Evolutionary conservation across 164 flowering plant species (phyloP), one percentile per base, ranked within the genome.

Genomic region (Platanus orientalis): DNA sequence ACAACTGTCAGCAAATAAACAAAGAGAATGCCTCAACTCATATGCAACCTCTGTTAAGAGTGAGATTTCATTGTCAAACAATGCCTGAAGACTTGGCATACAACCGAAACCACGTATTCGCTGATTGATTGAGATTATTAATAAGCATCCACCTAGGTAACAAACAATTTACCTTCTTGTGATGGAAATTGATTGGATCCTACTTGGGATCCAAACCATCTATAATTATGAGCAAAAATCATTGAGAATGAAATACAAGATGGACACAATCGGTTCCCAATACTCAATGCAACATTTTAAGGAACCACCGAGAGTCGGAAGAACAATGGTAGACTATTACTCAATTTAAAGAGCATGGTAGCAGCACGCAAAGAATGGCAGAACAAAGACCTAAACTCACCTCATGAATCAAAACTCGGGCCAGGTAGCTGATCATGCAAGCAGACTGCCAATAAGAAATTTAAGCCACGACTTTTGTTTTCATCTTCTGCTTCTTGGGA

Each of bases 401-500:
- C 63, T 34, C 24, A 12, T 16, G 36, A 24, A 3, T 54, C 53
- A 54, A 60, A 47, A 44, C 58, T 47, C 21, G 7, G 45, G 12
- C 44, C 39, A 60, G 26, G 34, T 30, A 60, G 42, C 65, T 23
- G 14, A 28, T 42, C 9, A 42, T 20, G 20, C 40, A 48, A 58
- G 20, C 57, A 25, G 26, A 30, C 49, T 47, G 6, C 26, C 4
- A 4, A 1, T 25, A 17, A 30, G 24, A 55, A 63, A 58, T 53
- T 40, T 83, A 84, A 50, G 74, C 49, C 14, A 77, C 58, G 0
- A 25, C 71, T 68, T 86, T 89, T 14, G 75, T n/a, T 81, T 84
- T 86, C 26, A 70, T 6, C 70, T 90, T 90, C 74, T 74, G 87
- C 75, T 86, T 90, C 79, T 87, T 88, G 29, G 81, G 49, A 57